Conservation (phyloP, 495 filamentous ascomycete species). For the Margaritispora aquatica region DNA sequence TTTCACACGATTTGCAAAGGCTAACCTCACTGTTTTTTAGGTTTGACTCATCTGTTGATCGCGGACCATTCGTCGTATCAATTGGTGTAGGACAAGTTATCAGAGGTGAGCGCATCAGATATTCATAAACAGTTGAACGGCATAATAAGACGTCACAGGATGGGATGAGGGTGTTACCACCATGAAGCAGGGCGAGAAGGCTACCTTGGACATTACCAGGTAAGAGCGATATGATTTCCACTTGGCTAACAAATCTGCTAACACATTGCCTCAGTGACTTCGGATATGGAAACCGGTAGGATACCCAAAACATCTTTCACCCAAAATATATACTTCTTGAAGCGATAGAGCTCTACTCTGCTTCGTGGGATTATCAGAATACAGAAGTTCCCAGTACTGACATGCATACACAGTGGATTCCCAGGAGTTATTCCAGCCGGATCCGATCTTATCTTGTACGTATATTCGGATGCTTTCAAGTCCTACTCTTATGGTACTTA, state of each 20-base stretch:
- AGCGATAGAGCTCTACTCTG: background rate
- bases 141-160: slow-evolving; percentile 43
- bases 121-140: slow-evolving; percentile 6
- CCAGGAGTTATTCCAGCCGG: slow-evolving; percentile 54
- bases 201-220: slow-evolving; percentile 70
- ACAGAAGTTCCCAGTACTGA: slow-evolving; percentile 21
- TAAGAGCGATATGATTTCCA: slow-evolving; percentile 32
- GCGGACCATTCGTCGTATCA: slow-evolving; percentile 54
- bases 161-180: slow-evolving; percentile 81
- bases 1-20: background rate
- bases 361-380: background rate
- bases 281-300: slow-evolving; percentile 70
- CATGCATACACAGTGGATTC: slow-evolving; percentile 47
- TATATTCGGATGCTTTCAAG: slow-evolving; percentile 3
- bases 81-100: slow-evolving; percentile 79
- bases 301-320: too few relatives aligned
- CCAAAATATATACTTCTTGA: background rate
- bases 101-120: slow-evolving; percentile 45
- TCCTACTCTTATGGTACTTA: background rate
- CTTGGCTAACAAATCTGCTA: slow-evolving; percentile 10
- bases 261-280: slow-evolving; percentile 53
- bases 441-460: slow-evolving; percentile 52
- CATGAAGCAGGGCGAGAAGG: slow-evolving; percentile 79
- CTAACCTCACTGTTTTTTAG: slow-evolving; percentile 33
- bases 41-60: slow-evolving; percentile 71